These are phyloP conservation scores for Agarophyton chilense DNA, from an alignment of 23 red algal species.

Conservation along the genomic window DNA sequence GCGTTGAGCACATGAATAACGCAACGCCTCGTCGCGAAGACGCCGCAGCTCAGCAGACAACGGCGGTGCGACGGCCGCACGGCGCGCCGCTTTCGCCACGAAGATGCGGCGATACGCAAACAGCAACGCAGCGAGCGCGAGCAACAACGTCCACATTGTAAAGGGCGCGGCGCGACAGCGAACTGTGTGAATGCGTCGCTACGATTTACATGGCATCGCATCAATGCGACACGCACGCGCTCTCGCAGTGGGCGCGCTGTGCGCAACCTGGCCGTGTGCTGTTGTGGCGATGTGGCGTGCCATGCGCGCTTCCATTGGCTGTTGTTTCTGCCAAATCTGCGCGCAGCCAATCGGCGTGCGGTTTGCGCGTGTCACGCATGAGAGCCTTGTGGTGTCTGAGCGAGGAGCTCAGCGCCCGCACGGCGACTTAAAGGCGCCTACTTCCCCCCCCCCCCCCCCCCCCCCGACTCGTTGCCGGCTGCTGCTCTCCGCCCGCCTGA, in stretches of 20 bases:
- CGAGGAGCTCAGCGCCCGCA: no score
- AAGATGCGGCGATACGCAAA: not conserved
- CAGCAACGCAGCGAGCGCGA: not conserved
- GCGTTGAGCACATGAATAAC: not conserved
- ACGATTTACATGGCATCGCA: not conserved
- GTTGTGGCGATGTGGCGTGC: no score
- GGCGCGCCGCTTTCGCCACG: not conserved
- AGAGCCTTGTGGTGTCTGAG: no score
- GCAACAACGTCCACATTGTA: conserved; percentile 5
- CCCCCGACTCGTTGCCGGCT: not conserved
- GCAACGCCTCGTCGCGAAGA: not conserved
- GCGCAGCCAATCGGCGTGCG: not conserved
- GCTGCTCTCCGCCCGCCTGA: not conserved
- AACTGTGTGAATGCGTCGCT: no score
- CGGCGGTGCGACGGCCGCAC: not conserved
- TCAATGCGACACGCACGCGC: not conserved
- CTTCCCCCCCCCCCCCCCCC: not conserved
- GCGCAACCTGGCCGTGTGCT: no score
- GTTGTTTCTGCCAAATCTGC: not conserved
- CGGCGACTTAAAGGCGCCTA: no score
- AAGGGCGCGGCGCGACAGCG: no score
- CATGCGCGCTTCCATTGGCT: not conserved
- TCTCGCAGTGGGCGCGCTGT: not conserved
- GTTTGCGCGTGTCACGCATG: not conserved
- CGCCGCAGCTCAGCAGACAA: not conserved